Conservation (phyloP, 1,284 basidiomycete genomes). For the Cryptococcus sp. region DNA sequence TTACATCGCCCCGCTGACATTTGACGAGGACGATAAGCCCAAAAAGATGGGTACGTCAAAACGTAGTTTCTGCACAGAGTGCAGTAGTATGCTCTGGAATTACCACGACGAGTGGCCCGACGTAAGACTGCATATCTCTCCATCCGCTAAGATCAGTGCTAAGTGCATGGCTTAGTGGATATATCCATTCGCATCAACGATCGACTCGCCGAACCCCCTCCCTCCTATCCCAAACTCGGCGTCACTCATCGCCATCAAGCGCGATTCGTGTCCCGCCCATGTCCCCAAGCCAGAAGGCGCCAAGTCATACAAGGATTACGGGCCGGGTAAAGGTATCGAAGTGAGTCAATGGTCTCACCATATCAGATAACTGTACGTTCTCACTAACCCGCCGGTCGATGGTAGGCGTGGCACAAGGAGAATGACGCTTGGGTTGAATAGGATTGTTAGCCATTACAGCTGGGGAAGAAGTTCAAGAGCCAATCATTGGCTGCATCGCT, state of each 20-base stretch:
- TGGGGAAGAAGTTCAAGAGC: background rate
- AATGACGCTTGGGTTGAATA: conserved; percentile 40
- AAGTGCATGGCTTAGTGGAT: conserved; percentile 42
- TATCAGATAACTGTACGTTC: background rate
- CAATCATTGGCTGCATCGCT: background rate
- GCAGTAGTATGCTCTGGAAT: conserved; percentile 51
- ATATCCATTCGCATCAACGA: conserved; percentile 50
- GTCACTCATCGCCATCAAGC: conserved; percentile 34
- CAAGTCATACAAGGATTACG: conserved; percentile 38
- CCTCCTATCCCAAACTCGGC: conserved; percentile 37
- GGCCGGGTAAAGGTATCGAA: conserved; percentile 43
- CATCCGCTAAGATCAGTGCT: background rate
- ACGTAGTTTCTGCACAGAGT: conserved; percentile 47
- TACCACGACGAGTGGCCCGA: conserved; percentile 48
- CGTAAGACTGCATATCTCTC: conserved; percentile 27
- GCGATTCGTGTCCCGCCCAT: conserved; percentile 41
- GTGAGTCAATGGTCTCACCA: conserved; percentile 15
- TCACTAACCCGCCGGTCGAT: conserved; percentile 1
- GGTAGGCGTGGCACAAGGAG: conserved; percentile 43
- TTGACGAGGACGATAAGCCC: conserved; percentile 44
- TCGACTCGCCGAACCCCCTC: conserved; percentile 47
- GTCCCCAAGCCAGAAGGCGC: conserved; percentile 45
- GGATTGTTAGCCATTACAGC: background rate
- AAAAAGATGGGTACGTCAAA: conserved; percentile 33
- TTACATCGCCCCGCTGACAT: conserved; percentile 40